A percentile compares a stretch with the other conserved stretches of the same genome.
phyloP scores from a whole-genome alignment of 257 asterid species.

The Capsicum rhomboideum region DNA sequence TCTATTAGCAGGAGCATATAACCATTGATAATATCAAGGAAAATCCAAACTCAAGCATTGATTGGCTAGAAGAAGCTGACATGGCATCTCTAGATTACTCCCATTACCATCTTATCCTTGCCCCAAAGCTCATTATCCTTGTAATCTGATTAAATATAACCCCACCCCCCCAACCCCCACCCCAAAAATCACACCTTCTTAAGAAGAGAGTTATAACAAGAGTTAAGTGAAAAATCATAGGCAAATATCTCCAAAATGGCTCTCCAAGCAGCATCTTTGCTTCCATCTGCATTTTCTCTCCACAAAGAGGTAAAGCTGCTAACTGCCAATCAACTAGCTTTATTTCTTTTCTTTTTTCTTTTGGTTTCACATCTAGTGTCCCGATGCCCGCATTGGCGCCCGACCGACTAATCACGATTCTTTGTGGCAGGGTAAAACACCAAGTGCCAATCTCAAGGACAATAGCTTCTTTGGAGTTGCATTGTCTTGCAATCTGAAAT shows the following conservation, averaged over 20 bases:
- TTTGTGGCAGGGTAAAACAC: conserved; percentile 51
- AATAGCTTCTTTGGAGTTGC: conserved; percentile 67
- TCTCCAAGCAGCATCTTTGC: conserved; percentile 64
- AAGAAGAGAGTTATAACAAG: no score
- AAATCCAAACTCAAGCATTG: conserved; percentile 36
- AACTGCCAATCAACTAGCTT: not conserved
- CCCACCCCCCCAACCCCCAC: not conserved
- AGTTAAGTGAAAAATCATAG: not conserved
- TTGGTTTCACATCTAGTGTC: no score
- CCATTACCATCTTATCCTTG: conserved; percentile 35
- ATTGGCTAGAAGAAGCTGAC: conserved; percentile 41
- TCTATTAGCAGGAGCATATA: not conserved
- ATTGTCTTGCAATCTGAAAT: conserved; percentile 44
- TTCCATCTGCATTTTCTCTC: conserved; percentile 49
- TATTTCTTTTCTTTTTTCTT: no score
- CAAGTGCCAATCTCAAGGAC: conserved; percentile 45
- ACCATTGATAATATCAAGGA: conserved; percentile 10
- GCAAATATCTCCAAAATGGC: conserved; percentile 37
- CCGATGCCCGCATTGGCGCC: no score
- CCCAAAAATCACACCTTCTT: not conserved
- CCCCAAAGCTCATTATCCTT: no score
- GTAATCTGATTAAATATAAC: not conserved
- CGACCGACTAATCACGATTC: no score
- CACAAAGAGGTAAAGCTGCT: conserved; percentile 52
- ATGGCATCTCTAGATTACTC: conserved; percentile 22